A percentile compares a stretch with the other conserved stretches of the same genome.
These are phyloP conservation scores for Penicillium canariense DNA, from an alignment of 495 filamentous ascomycete species.

Conservation along the genomic window DNA sequence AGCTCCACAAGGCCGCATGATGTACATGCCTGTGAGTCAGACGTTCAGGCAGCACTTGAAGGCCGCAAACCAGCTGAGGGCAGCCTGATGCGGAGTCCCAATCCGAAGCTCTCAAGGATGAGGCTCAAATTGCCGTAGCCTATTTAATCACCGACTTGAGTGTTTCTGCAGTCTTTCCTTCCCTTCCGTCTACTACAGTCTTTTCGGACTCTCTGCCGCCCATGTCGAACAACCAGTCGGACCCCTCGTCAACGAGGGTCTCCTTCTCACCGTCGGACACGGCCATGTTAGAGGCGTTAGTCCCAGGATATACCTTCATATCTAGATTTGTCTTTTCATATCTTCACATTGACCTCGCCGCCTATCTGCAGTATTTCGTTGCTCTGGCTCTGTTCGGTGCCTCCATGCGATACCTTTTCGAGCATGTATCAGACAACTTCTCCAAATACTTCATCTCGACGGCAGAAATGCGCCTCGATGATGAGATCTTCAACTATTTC, in stretches of 20 bases:
- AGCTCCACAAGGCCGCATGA: no score
- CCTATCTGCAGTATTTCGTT: conserved; percentile 65
- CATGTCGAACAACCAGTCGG: conserved; percentile 27
- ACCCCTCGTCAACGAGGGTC: conserved; percentile 19
- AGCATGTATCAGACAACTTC: conserved; percentile 37
- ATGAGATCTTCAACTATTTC: conserved; percentile 66
- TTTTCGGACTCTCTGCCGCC: neutral
- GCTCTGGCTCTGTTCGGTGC: conserved; percentile 49
- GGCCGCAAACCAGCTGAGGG: no score
- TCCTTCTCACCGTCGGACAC: conserved; percentile 26
- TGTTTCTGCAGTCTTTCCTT: neutral
- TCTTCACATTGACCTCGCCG: conserved; percentile 65
- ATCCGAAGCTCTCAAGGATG: neutral
- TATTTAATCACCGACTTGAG: neutral
- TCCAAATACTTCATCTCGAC: conserved; percentile 44
- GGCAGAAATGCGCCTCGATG: conserved; percentile 63
- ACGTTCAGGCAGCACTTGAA: neutral
- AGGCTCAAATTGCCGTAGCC: neutral
- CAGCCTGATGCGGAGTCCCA: no score
- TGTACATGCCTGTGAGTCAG: no score
- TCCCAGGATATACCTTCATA: conserved; percentile 70
- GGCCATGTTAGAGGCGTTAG: conserved; percentile 66
- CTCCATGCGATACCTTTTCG: conserved; percentile 48
- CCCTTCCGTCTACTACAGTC: no score
- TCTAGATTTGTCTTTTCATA: conserved; percentile 57